Base-by-base conservation (phyloP, 2,329 filamentous ascomycete genomes). In the Aspergillus clavatus region DNA sequence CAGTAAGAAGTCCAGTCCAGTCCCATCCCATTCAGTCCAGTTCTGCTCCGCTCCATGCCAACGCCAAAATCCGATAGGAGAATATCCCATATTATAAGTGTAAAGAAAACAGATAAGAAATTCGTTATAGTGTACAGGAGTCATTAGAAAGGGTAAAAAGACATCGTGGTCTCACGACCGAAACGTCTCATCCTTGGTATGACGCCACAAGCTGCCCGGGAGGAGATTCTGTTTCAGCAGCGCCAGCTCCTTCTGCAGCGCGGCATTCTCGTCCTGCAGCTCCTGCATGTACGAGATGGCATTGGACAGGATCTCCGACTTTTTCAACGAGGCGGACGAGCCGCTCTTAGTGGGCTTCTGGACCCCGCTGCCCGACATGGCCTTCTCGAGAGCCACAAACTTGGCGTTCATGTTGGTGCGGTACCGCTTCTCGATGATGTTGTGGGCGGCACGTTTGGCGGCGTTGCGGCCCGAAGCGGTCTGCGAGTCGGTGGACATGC, bases 361-460 rank as follows among this genome's bases (percentile, higher is more conserved):
- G n/a, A 54, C 48, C 5, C 53, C 54, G 4, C 58, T 52, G 31
- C 53, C 18, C 4, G 16, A 57, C 46, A 68, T 67, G 7, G 64
- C 65, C 43, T 68, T 62, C 37, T 68, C 66, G n/a, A 69, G 53
- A 0, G 66, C 56, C 1, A 68, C 57, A 38, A 69, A 69, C 36
- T 69, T 69, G 55, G 66, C 65, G 40, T 69, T 69, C 66, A 69
- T 69, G 53, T 69, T 69, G 40, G 66, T 69, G 27, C 66, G 65
- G 46, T 69, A 69, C 8, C 66, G 66, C 50, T 69, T 69, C 46
- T 69, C 66, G 40, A 69, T 68, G 53, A 68, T 62, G 51, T 69
- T 69, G 54, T 69, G 66, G 3, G 66, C 66, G 12, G 66, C 66
- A 3, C 66, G 63, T 48, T 69, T 69, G 42, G 66, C 65, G 14